phyloP scores from a whole-genome alignment of 2,329 filamentous ascomycete species.

The Aspergillus fijiensis region DNA sequence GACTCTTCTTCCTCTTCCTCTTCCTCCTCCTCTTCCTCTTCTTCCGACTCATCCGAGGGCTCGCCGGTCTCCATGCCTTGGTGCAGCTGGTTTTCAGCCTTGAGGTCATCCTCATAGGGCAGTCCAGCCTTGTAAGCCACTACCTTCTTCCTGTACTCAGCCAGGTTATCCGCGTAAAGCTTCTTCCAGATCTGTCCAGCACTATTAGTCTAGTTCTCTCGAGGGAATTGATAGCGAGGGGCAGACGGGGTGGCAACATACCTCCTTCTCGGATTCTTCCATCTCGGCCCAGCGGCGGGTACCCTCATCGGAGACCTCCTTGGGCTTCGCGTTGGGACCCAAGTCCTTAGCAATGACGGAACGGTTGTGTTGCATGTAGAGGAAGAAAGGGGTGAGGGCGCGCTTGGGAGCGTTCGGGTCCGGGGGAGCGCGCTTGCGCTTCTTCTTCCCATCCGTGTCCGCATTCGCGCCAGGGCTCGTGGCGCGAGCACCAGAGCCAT shows the following conservation, averaged over 20 bases:
- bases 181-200: constrained; percentile 53
- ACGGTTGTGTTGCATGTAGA: constrained; percentile 88
- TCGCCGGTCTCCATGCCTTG: constrained; percentile 42
- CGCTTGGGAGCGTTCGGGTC: constrained; percentile 95
- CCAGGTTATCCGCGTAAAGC: constrained; percentile 58
- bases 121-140: constrained; percentile 57
- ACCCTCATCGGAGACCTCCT: constrained; percentile 83
- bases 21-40: constrained; percentile 26
- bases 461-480: constrained; percentile 39
- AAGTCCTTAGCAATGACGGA: constrained; percentile 78
- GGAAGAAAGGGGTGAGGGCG: constrained; percentile 89
- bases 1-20: constrained; percentile 35
- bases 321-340: constrained; percentile 72
- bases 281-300: constrained; percentile 83
- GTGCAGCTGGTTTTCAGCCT: constrained; percentile 43
- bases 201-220: constrained; percentile 9
- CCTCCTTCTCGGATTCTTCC: constrained; percentile 69
- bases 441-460: constrained; percentile 70
- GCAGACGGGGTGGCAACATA: constrained; percentile 35
- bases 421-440: constrained; percentile 81
- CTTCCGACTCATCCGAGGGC: constrained; percentile 34
- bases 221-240: background rate
- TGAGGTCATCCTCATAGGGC: constrained; percentile 45
- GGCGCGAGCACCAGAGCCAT: constrained; percentile 43
- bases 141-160: constrained; percentile 57